Evolutionary conservation across 345 rosid species (phyloP), one percentile per base, ranked within the genome.

Genomic region (Salix exigua): DNA sequence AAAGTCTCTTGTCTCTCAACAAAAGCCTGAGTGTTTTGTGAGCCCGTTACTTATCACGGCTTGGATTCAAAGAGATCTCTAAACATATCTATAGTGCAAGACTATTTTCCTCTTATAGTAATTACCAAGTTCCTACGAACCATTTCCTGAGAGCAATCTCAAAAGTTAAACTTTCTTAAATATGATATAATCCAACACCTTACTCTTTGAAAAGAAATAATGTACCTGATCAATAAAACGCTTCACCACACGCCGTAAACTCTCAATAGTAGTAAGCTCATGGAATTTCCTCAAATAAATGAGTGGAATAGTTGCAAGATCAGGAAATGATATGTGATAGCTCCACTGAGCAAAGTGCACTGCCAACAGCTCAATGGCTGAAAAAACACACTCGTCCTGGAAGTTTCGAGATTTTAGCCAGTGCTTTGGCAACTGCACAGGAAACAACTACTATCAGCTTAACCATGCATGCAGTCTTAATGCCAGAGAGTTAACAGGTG

Each of bases 341-440:
- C 99, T 90, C 99, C 97, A 93, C 62, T 88, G 92, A 81, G 90
- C 84, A 81, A 93, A 93, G 86, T 96, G 99, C 42, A 35, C 79
- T 11, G 90, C 88, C 66, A 96, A 92, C 61, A 96, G 83, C 86
- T 92, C 94, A 84, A 92, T 75, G 81, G 88, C 84, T 46, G 93
- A 86, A 61, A 63, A 72, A 44, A 96, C 82, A 73, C 97, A 90
- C 55, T 80, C 89, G 70, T 89, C 95, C 78, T 87, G 94, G 81
- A 96, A 96, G 78, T 90, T 86, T 62, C 78, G 88, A 65, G 97
- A 96, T 85, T 92, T 96, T 46, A 93, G 80, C 97, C 91, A 92
- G 83, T 90, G 85, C 78, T 92, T 92, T n/a, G 99, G 99, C 73
- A 96, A 78, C 99, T 91, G 92, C 70, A 83, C 19, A 73, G 73